A percentile compares a stretch with the other conserved stretches of the same genome.
Evolutionary conservation across 495 filamentous ascomycete species (phyloP).

Genomic region (Collariella sp.): DNA sequence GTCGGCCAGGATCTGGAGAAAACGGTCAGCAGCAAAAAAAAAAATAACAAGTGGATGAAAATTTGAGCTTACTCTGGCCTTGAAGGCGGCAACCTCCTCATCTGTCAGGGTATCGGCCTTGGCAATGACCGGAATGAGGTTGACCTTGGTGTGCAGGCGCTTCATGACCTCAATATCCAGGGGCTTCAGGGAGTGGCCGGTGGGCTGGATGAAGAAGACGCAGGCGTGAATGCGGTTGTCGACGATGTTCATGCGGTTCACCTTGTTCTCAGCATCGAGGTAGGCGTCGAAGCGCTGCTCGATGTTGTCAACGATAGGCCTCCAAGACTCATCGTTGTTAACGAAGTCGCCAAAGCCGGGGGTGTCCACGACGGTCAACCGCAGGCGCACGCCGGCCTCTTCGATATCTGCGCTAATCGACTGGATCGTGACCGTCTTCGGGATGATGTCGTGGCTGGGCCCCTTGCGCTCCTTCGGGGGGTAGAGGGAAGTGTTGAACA

Average conservation of each 20-base stretch:
- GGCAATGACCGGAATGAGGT: slow-evolving; percentile 97
- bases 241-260: slow-evolving; percentile 98
- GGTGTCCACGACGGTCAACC: slow-evolving; percentile 93
- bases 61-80: slow-evolving; percentile 67
- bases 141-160: slow-evolving; percentile 98
- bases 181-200: slow-evolving; percentile 97
- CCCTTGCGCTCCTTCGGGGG: slow-evolving; percentile 96
- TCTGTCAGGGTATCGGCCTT: slow-evolving; percentile 97
- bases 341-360: slow-evolving; percentile 98
- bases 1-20: slow-evolving; percentile 79
- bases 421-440: slow-evolving; percentile 98
- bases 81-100: slow-evolving; percentile 88
- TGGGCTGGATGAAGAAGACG: slow-evolving; percentile 99
- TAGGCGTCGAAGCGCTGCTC: slow-evolving; percentile 98
- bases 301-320: slow-evolving; percentile 98
- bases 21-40: slow-evolving; percentile 11
- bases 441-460: slow-evolving; percentile 93
- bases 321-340: slow-evolving; percentile 99
- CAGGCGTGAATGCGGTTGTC: slow-evolving; percentile 98
- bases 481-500: slow-evolving; percentile 99
- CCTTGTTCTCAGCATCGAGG: slow-evolving; percentile 98
- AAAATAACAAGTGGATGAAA: neutral
- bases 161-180: slow-evolving; percentile 99
- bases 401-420: slow-evolving; percentile 98
- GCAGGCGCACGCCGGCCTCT: slow-evolving; percentile 96